Evolutionary conservation across 176 grass and related monocot genomes (phyloP).

Genomic region (Avena sativa): DNA sequence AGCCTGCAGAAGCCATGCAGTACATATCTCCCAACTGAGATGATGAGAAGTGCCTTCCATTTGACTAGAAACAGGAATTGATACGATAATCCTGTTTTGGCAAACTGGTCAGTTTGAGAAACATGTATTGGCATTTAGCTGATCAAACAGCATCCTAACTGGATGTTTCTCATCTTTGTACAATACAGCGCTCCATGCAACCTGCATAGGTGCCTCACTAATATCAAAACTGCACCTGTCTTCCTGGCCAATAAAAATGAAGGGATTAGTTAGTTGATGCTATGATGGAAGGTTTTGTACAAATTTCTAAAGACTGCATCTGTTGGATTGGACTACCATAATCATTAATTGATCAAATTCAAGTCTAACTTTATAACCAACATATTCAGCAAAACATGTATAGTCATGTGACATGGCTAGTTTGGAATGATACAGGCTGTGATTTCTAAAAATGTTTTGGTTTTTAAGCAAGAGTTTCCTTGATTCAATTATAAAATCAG

Average conservation of each 20-base stretch:
- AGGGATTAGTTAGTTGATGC: conserved; percentile 9
- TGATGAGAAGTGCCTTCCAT: conserved; percentile 1
- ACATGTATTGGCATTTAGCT: conserved; percentile 17
- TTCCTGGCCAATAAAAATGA: conserved; percentile 38
- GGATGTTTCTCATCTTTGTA: not conserved
- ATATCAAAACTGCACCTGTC: conserved; percentile 3
- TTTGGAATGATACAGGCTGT: not conserved
- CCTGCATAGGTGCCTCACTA: conserved; percentile 15
- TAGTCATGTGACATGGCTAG: no score
- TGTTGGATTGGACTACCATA: no score
- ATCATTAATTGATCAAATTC: no score
- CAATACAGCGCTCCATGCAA: not conserved
- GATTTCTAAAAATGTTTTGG: not conserved
- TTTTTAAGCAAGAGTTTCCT: conserved; percentile 10
- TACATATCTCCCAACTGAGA: conserved; percentile 12
- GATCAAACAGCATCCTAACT: conserved; percentile 19
- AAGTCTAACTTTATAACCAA: no score
- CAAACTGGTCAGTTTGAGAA: conserved; percentile 15
- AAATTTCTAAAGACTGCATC: no score
- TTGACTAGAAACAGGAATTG: conserved; percentile 18
- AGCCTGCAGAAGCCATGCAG: conserved; percentile 19
- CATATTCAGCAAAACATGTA: no score
- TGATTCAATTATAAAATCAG: not conserved
- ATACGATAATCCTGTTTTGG: not conserved
- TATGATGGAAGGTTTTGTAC: not conserved